These are phyloP conservation scores for Starmerella kuoi DNA, from an alignment of 805 yeast species.

Conservation along the genomic window DNA sequence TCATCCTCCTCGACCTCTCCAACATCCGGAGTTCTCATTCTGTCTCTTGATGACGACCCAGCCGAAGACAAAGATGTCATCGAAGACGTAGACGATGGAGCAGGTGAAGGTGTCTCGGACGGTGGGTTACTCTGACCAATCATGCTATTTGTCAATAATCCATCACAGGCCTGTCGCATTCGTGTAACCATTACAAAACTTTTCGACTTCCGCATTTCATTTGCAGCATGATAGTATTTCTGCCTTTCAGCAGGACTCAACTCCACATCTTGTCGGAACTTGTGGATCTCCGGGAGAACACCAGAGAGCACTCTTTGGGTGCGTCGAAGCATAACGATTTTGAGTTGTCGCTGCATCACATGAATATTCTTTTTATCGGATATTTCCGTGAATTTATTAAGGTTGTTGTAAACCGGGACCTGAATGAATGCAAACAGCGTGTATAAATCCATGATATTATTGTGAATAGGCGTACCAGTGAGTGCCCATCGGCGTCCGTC, in stretches of 20 bases:
- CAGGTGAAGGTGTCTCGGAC: not conserved
- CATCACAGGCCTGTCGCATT: constrained; percentile 19
- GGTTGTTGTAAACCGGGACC: constrained; percentile 6
- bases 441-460: constrained; percentile 41
- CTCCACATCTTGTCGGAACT: not conserved
- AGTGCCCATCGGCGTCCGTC: constrained; percentile 41
- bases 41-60: not conserved
- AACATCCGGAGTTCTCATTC: not conserved
- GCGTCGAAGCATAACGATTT: constrained; percentile 35
- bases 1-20: constrained; percentile 1
- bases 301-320: constrained; percentile 32
- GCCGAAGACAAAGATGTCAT: not conserved
- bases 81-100: not conserved
- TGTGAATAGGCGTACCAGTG: constrained; percentile 58
- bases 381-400: not conserved
- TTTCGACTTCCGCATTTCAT: no score
- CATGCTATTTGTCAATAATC: constrained; percentile 1
- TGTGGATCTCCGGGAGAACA: constrained; percentile 15
- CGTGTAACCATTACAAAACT: constrained; percentile 5
- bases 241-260: constrained; percentile 1
- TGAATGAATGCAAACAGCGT: constrained; percentile 37
- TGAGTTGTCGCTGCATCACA: constrained; percentile 22
- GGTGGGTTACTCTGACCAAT: not conserved
- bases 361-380: not conserved
- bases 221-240: not conserved